Conservation (phyloP, 2,329 filamentous ascomycete genomes). For the Mycosphaerella arachidis region DNA sequence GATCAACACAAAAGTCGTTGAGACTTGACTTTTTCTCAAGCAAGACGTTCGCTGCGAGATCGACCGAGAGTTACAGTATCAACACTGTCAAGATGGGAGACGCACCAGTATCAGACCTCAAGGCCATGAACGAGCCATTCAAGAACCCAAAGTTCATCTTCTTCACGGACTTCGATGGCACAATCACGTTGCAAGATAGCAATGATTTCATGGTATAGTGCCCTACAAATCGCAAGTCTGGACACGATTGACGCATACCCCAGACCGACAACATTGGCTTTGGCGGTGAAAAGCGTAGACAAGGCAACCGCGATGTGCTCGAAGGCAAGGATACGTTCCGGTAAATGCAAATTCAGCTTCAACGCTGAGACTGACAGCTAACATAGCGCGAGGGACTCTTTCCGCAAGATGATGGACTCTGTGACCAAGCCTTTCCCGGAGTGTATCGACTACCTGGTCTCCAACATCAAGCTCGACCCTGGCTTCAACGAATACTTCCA, state of each 20-base stretch:
- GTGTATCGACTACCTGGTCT: slow-evolving; percentile 71
- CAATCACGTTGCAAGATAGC: slow-evolving; percentile 73
- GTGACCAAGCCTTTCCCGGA: slow-evolving; percentile 73
- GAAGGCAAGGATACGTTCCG: slow-evolving; percentile 67
- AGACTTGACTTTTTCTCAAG: not conserved
- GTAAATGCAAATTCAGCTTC: slow-evolving; percentile 28
- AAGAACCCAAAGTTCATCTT: slow-evolving; percentile 83
- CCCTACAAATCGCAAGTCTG: not conserved
- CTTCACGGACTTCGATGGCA: slow-evolving; percentile 98
- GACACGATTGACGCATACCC: slow-evolving; percentile 53
- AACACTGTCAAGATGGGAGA: slow-evolving; percentile 10
- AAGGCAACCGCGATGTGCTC: slow-evolving; percentile 74
- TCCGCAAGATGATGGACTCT: slow-evolving; percentile 88
- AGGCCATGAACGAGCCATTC: slow-evolving; percentile 43
- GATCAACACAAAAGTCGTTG: not conserved
- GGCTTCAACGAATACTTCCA: slow-evolving; percentile 82
- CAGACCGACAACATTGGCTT: slow-evolving; percentile 91
- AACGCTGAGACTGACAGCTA: slow-evolving; percentile 1
- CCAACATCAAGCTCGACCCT: slow-evolving; percentile 85
- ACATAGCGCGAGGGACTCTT: slow-evolving; percentile 57
- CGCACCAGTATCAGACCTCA: slow-evolving; percentile 33
- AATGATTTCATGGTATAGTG: slow-evolving; percentile 59
- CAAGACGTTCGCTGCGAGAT: too few relatives aligned
- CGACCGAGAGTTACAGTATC: too few relatives aligned
- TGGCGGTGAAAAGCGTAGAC: slow-evolving; percentile 64